These are phyloP conservation scores for Capsicum baccatum DNA, from an alignment of 257 asterid genomes.

Conservation along the genomic window DNA sequence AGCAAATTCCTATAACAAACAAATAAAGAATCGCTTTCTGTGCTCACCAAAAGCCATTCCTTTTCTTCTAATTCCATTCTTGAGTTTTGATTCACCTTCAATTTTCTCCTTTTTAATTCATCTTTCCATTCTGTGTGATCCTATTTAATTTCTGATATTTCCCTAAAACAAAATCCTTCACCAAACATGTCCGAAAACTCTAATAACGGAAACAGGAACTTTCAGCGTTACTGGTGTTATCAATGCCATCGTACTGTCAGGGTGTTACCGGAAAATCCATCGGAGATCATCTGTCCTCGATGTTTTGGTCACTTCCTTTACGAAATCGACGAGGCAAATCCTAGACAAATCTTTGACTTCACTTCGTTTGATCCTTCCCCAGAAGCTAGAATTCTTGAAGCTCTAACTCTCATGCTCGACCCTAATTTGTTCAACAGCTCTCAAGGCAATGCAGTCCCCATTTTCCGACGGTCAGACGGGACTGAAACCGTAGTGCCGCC, in stretches of 20 bases:
- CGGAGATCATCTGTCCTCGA: conserved; percentile 64
- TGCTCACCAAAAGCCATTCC: conserved; percentile 50
- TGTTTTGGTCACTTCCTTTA: conserved; percentile 68
- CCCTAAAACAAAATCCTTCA: neutral
- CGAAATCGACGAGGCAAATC: conserved; percentile 55
- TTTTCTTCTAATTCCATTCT: conserved; percentile 36
- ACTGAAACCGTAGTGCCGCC: neutral
- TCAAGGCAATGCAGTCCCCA: conserved; percentile 32
- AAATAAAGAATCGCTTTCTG: conserved; percentile 47
- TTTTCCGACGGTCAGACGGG: conserved; percentile 29
- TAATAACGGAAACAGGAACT: conserved; percentile 40
- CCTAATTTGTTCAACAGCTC: conserved; percentile 38
- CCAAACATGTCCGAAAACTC: conserved; percentile 17
- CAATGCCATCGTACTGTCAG: conserved; percentile 78
- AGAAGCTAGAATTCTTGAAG: conserved; percentile 72
- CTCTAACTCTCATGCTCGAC: conserved; percentile 59
- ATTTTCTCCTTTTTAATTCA: neutral
- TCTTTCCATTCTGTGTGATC: neutral
- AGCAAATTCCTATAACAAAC: conserved; percentile 29
- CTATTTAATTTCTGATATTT: conserved; percentile 19
- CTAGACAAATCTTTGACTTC: conserved; percentile 53
- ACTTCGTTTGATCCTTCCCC: conserved; percentile 79
- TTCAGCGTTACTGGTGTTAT: conserved; percentile 75
- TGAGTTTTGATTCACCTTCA: neutral
- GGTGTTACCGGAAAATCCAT: conserved; percentile 43